A percentile compares a stretch with the other conserved stretches of the same genome.
Conservation (phyloP, 176 grass and related monocot genomes). For the Aechmea fasciata region DNA sequence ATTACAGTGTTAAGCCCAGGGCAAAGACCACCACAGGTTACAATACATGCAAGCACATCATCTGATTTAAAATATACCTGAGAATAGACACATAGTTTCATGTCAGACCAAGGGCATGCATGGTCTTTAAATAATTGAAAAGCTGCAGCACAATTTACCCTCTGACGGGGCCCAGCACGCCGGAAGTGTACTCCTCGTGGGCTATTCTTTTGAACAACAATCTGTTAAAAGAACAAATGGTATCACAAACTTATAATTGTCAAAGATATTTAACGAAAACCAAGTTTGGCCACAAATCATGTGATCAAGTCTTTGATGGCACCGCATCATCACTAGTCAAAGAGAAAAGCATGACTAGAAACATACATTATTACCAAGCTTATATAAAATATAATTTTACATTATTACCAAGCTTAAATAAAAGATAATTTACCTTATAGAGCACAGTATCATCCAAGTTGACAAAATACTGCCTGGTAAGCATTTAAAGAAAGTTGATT, state of each 20-base stretch:
- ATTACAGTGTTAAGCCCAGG: constrained; percentile 97
- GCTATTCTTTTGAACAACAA: constrained; percentile 64
- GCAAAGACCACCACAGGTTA: constrained; percentile 97
- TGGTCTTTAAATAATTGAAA: constrained; percentile 14
- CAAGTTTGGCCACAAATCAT: too few species aligned
- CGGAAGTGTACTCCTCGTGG: constrained; percentile 80
- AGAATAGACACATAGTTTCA: constrained; percentile 5
- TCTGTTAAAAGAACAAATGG: constrained; percentile 26
- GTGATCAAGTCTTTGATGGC: too few species aligned
- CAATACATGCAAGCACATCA: constrained; percentile 84
- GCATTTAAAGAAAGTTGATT: constrained; percentile 10
- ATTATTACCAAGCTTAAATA: background rate
- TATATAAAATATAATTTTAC: constrained; percentile 1
- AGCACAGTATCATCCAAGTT: constrained; percentile 87
- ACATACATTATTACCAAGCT: background rate
- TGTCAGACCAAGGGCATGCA: constrained; percentile 12
- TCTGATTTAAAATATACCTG: constrained; percentile 87
- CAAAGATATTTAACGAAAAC: background rate
- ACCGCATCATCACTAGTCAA: background rate
- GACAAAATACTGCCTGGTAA: constrained; percentile 88
- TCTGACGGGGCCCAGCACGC: constrained; percentile 87
- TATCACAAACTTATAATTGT: background rate
- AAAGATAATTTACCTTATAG: constrained; percentile 47
- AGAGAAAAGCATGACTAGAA: background rate
- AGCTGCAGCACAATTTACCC: constrained; percentile 30